phyloP scores from a whole-genome alignment of 2,329 filamentous ascomycete species.

The Colletotrichum lindemuthianum region DNA sequence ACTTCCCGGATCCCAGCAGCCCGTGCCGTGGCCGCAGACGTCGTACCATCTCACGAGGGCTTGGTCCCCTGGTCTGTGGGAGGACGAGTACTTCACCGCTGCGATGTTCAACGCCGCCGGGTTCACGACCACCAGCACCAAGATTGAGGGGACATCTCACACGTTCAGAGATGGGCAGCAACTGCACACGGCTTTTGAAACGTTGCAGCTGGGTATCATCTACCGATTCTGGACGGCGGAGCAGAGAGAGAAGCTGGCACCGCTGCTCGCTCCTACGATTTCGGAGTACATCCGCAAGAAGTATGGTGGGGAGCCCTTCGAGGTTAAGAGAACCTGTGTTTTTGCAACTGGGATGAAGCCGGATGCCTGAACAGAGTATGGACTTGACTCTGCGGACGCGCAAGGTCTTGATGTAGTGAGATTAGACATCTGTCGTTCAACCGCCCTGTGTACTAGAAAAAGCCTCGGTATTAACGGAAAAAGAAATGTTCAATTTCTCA shows the following conservation, averaged over 20 bases:
- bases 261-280: neutral
- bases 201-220: neutral
- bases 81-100: conserved; percentile 4
- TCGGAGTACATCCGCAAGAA: conserved; percentile 5
- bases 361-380: neutral
- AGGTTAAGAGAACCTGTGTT: conserved; percentile 5
- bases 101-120: conserved; percentile 19
- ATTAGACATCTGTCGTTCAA: no score
- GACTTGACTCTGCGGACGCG: neutral
- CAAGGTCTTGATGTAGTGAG: no score
- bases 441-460: no score
- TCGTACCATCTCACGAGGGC: conserved; percentile 2
- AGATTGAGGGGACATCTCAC: neutral
- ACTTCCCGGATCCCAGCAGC: neutral
- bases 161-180: conserved; percentile 2
- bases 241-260: conserved; percentile 11
- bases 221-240: conserved; percentile 15
- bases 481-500: no score
- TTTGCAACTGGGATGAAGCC: conserved; percentile 6
- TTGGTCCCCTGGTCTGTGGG: conserved; percentile 20
- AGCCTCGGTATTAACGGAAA: no score
- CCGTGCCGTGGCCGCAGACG: conserved; percentile 18
- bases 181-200: neutral
- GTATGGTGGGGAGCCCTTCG: neutral
- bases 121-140: neutral